Base-by-base conservation (phyloP, 768 basidiomycete species). In the Coprinellus aureogranulatus region DNA sequence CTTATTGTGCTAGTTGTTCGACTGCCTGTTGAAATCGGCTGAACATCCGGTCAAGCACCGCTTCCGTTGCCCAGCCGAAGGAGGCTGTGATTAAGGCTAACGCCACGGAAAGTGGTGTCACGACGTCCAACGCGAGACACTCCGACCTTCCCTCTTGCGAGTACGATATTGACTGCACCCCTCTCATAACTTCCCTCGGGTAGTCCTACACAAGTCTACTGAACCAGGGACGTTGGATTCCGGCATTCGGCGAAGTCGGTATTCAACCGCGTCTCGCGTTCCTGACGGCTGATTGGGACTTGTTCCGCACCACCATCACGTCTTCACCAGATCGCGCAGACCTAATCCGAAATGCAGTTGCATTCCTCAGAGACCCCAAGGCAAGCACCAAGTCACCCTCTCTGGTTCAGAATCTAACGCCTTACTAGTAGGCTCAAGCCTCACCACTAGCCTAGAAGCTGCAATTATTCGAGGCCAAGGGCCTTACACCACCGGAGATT, bases 401-500 rank as follows among this genome's bases (percentile, higher is more conserved):
- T n/a, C n/a, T n/a, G n/a, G n/a, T n/a, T n/a, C n/a, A n/a, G n/a
- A n/a, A n/a, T n/a, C n/a, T n/a, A n/a, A n/a, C n/a, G n/a, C n/a
- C n/a, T n/a, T n/a, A n/a, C n/a, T n/a, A n/a, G n/a, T n/a, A 96
- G 93, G 80, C 89, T 0, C 87, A 89, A 66, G 76, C 86, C 34
- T 90, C 94, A 2, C 79, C 93, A 1, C 73, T 96, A 27, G 80
- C 89, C 1, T 92, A 96, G 69, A 85, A 91, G 52, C 82, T 98
- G 46, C 88, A 92, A 61, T 99, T 98, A 75, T 82, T 99, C n/a
- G 89, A 97, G 65, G 88, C 92, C 5, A 98, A 98, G 71, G 97
- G 97, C 2, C 77, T 99, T 31, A 87, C 86, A 0, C 78, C 80
- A 5, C 71, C 77, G 16, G 96, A 99, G 74, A 94, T 98, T 59